These are phyloP conservation scores for Debaryomycetaceae sp. DNA, from an alignment of 1,139 yeast genomes.

Conservation along the genomic window DNA sequence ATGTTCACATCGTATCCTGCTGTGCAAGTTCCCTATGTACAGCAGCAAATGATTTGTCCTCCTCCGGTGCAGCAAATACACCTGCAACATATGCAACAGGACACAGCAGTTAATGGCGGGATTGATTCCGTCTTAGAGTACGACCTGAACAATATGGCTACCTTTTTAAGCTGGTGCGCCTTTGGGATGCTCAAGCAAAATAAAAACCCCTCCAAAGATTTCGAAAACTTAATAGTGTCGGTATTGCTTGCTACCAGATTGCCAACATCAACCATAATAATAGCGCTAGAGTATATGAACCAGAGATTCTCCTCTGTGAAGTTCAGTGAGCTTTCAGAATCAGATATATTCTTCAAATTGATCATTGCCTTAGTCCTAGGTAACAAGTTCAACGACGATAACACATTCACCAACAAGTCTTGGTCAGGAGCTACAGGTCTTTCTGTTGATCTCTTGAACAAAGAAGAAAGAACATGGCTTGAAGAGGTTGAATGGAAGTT, in stretches of 20 bases:
- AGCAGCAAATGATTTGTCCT: constrained; percentile 8
- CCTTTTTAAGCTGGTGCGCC: constrained; percentile 66
- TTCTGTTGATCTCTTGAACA: constrained; percentile 55
- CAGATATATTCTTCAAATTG: constrained; percentile 57
- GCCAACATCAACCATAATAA: constrained; percentile 74
- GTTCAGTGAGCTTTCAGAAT: constrained; percentile 29
- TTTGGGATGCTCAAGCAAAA: constrained; percentile 56
- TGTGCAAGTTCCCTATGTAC: constrained; percentile 11
- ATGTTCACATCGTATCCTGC: constrained; percentile 11
- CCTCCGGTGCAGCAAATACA: constrained; percentile 13
- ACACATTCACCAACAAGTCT: constrained; percentile 90
- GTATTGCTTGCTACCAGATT: constrained; percentile 87
- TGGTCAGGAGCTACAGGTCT: constrained; percentile 96
- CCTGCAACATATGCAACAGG: constrained; percentile 11
- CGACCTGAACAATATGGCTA: constrained; percentile 72
- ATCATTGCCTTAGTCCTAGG: constrained; percentile 77
- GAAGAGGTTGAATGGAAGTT: constrained; percentile 46
- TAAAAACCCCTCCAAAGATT: constrained; percentile 50
- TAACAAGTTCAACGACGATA: constrained; percentile 93
- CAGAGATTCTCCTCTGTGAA: constrained; percentile 34
- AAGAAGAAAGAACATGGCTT: constrained; percentile 75
- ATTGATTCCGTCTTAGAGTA: constrained; percentile 77
- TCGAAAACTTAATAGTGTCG: constrained; percentile 58
- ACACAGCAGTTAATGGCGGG: constrained; percentile 56
- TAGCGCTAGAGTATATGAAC: constrained; percentile 74